These are phyloP conservation scores for Diaporthe vaccinii DNA, from an alignment of 2,329 filamentous ascomycete species.

Conservation along the genomic window DNA sequence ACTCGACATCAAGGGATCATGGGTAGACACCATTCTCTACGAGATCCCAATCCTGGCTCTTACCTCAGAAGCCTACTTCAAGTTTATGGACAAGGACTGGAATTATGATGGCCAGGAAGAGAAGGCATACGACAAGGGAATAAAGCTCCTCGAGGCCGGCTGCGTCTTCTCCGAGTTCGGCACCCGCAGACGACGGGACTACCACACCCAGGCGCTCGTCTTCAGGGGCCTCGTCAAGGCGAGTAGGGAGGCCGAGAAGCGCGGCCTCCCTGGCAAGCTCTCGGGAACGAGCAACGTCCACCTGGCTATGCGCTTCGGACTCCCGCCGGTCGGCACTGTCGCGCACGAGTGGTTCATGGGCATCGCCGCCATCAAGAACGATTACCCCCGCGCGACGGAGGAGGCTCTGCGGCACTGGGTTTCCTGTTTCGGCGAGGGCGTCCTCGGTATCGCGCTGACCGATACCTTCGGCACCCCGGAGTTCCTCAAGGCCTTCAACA, in stretches of 20 bases:
- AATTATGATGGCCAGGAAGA: slow-evolving; percentile 88
- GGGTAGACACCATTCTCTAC: slow-evolving; percentile 97
- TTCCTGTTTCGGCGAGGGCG: slow-evolving; percentile 86
- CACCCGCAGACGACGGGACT: slow-evolving; percentile 88
- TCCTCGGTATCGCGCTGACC: slow-evolving; percentile 89
- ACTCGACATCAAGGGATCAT: slow-evolving; percentile 83
- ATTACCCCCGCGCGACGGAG: slow-evolving; percentile 89
- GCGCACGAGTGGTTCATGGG: slow-evolving; percentile 99
- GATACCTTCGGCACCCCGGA: slow-evolving; percentile 95
- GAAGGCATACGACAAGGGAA: slow-evolving; percentile 85
- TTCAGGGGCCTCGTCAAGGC: slow-evolving; percentile 88
- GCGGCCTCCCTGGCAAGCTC: slow-evolving; percentile 78
- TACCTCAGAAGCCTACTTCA: slow-evolving; percentile 97
- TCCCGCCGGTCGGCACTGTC: slow-evolving; percentile 86
- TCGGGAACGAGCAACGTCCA: slow-evolving; percentile 97
- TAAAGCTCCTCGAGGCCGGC: slow-evolving; percentile 81
- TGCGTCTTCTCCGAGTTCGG: slow-evolving; percentile 96
- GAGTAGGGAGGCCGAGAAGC: slow-evolving; percentile 75
- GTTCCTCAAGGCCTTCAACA: slow-evolving; percentile 87
- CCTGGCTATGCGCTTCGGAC: slow-evolving; percentile 91
- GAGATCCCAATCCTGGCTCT: slow-evolving; percentile 95
- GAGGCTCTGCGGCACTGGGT: slow-evolving; percentile 90
- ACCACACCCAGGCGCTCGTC: slow-evolving; percentile 93
- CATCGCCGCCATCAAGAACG: slow-evolving; percentile 88
- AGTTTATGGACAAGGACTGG: slow-evolving; percentile 96